A percentile compares a stretch with the other conserved stretches of the same genome.
Conservation (phyloP, 2,329 filamentous ascomycete species). For the Tolypocladium guangdongense region DNA sequence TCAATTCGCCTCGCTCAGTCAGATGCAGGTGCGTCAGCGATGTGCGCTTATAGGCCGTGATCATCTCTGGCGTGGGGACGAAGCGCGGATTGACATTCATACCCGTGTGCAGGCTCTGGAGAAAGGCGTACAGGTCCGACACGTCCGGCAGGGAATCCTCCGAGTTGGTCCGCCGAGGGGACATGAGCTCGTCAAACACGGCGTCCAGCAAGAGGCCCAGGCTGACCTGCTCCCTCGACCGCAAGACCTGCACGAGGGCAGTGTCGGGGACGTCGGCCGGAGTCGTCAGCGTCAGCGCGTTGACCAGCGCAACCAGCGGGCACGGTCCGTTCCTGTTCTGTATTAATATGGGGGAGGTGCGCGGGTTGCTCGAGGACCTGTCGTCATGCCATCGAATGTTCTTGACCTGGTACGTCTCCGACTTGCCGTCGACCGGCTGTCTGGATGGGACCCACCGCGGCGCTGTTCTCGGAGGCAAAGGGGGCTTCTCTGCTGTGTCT, state of each 20-base stretch:
- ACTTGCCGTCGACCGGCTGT: slow-evolving; percentile 32
- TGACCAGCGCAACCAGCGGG: slow-evolving; percentile 84
- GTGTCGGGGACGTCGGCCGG: slow-evolving; percentile 51
- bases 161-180: slow-evolving; percentile 51
- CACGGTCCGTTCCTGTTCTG: slow-evolving; percentile 95
- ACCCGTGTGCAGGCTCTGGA: slow-evolving; percentile 82
- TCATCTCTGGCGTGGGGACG: slow-evolving; percentile 44
- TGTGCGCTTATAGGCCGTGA: slow-evolving; percentile 36
- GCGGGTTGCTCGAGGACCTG: slow-evolving; percentile 45
- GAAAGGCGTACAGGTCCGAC: slow-evolving; percentile 74
- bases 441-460: slow-evolving; percentile 28
- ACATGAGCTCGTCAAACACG: slow-evolving; percentile 88
- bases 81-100: slow-evolving; percentile 98
- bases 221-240: slow-evolving; percentile 77
- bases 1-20: slow-evolving; percentile 33
- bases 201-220: slow-evolving; percentile 77
- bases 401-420: slow-evolving; percentile 87
- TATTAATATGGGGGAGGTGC: slow-evolving; percentile 76
- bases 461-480: slow-evolving; percentile 25
- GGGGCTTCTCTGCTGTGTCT: slow-evolving; percentile 16
- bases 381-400: slow-evolving; percentile 77
- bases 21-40: slow-evolving; percentile 42
- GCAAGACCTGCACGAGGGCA: slow-evolving; percentile 65
- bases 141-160: slow-evolving; percentile 70
- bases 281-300: slow-evolving; percentile 78